phyloP scores from a whole-genome alignment of 176 grass and related monocot species.

The Alloteropsis semialata region DNA sequence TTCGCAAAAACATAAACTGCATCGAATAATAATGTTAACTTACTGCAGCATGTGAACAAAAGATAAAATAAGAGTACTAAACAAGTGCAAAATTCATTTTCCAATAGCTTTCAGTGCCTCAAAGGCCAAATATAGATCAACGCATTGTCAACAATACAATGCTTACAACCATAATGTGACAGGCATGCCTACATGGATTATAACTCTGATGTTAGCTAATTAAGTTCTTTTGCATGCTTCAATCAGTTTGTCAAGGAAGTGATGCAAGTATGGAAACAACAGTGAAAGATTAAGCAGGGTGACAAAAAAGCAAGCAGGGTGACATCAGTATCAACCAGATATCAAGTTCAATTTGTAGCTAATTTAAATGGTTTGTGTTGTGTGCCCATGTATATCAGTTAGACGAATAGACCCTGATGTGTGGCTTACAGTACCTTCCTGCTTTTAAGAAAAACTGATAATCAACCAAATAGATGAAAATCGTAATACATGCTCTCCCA shows the following conservation, averaged over 20 bases:
- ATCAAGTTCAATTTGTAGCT: slow-evolving; percentile 24
- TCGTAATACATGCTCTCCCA: not conserved
- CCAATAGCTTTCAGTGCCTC: not conserved
- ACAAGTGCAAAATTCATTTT: not conserved
- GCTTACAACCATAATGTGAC: not conserved
- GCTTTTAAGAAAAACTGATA: not conserved
- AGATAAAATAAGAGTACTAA: slow-evolving; percentile 2
- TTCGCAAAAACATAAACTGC: slow-evolving; percentile 81
- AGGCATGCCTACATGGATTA: not conserved
- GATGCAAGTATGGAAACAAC: not conserved
- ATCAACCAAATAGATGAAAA: not conserved
- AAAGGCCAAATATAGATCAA: not conserved
- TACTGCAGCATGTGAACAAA: not conserved
- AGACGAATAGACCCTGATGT: not conserved
- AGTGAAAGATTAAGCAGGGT: not conserved
- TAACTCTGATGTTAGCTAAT: not conserved
- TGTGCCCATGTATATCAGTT: not conserved
- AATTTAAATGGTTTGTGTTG: not conserved
- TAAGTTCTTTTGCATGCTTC: not conserved
- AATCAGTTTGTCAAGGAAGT: not conserved
- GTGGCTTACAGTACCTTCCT: not conserved
- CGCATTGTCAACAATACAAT: not conserved
- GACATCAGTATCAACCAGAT: not conserved
- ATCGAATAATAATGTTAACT: slow-evolving; percentile 28
- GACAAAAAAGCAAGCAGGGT: not conserved